Conservation (phyloP, 495 filamentous ascomycete genomes). For the Tuber magnatum region DNA sequence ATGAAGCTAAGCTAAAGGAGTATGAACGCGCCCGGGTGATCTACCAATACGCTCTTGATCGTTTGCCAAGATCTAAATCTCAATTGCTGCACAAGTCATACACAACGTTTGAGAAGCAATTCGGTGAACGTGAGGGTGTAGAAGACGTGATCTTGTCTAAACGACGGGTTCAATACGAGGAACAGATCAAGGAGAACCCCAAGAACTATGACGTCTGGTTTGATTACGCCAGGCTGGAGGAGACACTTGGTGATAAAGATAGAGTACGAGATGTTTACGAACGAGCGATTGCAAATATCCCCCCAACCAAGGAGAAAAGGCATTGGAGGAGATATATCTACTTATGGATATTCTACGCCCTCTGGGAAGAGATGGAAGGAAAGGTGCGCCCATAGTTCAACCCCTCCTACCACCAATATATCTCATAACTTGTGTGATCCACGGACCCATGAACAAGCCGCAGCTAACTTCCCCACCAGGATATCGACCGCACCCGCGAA, state of each 20-base stretch:
- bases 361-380: slow-evolving; percentile 83
- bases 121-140: slow-evolving; percentile 84
- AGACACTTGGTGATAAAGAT: slow-evolving; percentile 69
- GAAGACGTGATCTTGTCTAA: slow-evolving; percentile 96
- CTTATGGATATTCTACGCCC: slow-evolving; percentile 93
- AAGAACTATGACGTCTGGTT: slow-evolving; percentile 97
- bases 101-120: slow-evolving; percentile 97
- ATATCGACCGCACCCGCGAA: slow-evolving; percentile 71
- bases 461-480: slow-evolving; percentile 40
- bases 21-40: slow-evolving; percentile 92
- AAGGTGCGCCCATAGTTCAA: slow-evolving; percentile 42
- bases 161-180: slow-evolving; percentile 85
- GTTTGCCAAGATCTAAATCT: slow-evolving; percentile 79
- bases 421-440: not conserved
- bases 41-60: slow-evolving; percentile 92
- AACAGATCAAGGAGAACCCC: slow-evolving; percentile 82
- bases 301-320: slow-evolving; percentile 90
- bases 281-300: slow-evolving; percentile 89
- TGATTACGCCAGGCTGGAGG: slow-evolving; percentile 86
- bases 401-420: not conserved
- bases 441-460: not conserved
- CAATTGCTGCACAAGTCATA: slow-evolving; percentile 81
- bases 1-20: slow-evolving; percentile 88
- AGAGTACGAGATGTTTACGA: slow-evolving; percentile 89
- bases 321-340: slow-evolving; percentile 98